Conservation (phyloP, 805 yeast genomes). For the Yamadazyma laniorum region DNA sequence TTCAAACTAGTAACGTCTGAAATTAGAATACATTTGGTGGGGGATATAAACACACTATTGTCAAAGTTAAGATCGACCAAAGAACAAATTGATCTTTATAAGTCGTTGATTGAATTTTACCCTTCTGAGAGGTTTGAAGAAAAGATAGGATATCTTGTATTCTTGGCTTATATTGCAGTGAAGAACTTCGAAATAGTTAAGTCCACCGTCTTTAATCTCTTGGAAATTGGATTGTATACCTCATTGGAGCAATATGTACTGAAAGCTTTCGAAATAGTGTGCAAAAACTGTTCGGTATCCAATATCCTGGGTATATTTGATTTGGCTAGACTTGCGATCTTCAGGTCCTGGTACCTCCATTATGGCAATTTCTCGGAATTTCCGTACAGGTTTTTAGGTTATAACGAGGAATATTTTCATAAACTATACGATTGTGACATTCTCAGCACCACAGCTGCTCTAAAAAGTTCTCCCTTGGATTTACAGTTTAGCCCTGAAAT, state of each 20-base stretch:
- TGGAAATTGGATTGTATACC: conserved; percentile 7
- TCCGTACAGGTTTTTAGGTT: conserved; percentile 43
- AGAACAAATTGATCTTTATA: conserved; percentile 10
- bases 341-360: conserved; percentile 44
- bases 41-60: conserved; percentile 8
- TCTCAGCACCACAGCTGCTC: conserved; percentile 2
- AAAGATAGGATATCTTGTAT: conserved; percentile 10
- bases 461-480: too few species aligned
- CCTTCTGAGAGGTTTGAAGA: conserved; percentile 1
- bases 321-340: conserved; percentile 26
- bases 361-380: conserved; percentile 31
- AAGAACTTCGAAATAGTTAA: conserved; percentile 5
- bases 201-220: conserved; percentile 11
- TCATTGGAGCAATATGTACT: not conserved
- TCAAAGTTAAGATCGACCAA: not conserved
- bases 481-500: too few species aligned
- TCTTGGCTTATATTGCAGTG: conserved; percentile 8
- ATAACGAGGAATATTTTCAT: conserved; percentile 9
- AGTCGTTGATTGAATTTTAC: conserved; percentile 4
- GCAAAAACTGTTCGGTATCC: not conserved
- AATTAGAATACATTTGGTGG: conserved; percentile 3
- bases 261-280: conserved; percentile 2
- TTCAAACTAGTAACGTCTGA: conserved; percentile 7
- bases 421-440: not conserved
- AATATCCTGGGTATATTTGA: not conserved